These are phyloP conservation scores for Agaricales sp. DNA, from an alignment of 1,284 basidiomycete genomes.

Conservation along the genomic window DNA sequence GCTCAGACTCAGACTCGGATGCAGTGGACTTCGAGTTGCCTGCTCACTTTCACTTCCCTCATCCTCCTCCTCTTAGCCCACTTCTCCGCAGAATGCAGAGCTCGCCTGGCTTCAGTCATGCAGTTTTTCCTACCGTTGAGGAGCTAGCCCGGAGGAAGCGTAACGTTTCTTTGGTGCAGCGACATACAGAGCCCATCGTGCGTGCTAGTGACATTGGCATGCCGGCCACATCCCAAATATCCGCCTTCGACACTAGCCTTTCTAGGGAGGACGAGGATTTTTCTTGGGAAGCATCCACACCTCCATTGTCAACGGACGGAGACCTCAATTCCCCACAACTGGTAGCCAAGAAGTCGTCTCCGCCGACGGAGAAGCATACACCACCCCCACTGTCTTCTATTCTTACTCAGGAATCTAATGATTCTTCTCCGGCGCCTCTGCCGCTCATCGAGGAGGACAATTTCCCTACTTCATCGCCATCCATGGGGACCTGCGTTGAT, in stretches of 20 bases:
- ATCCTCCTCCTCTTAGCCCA: not conserved
- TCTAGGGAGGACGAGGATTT: not conserved
- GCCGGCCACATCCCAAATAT: not conserved
- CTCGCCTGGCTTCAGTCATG: not conserved
- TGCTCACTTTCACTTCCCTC: not conserved
- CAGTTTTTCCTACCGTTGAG: not conserved
- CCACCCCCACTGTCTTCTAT: too few species aligned
- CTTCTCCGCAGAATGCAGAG: not conserved
- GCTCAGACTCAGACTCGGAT: not conserved
- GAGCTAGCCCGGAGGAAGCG: not conserved
- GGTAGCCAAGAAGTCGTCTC: not conserved
- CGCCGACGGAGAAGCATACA: not conserved
- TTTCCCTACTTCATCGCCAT: too few species aligned
- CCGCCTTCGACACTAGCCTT: not conserved
- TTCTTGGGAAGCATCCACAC: not conserved
- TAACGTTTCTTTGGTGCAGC: not conserved
- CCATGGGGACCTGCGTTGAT: too few species aligned
- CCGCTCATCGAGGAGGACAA: too few species aligned
- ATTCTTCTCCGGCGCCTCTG: too few species aligned
- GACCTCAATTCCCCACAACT: not conserved
- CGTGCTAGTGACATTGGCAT: not conserved
- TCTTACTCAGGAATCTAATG: too few species aligned
- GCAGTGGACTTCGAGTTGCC: not conserved
- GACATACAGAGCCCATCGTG: not conserved
- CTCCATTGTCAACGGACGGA: not conserved